Conservation (phyloP, 2,329 filamentous ascomycete species). For the Chaetothyriales sp. region DNA sequence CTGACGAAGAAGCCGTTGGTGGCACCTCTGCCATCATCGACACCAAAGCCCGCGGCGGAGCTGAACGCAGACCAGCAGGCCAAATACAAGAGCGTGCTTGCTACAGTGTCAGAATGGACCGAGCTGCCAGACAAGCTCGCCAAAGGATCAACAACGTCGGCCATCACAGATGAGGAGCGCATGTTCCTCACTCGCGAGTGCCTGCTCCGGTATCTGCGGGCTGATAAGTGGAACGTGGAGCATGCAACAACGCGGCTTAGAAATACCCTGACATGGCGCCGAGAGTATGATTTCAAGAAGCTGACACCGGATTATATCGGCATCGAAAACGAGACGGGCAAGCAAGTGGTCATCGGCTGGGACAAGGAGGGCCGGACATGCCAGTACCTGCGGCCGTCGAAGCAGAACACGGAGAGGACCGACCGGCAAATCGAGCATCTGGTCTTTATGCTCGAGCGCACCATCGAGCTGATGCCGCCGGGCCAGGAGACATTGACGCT, state of each 20-base stretch:
- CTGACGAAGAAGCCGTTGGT: conserved; percentile 42
- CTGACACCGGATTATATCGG: conserved; percentile 71
- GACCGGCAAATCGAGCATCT: conserved; percentile 84
- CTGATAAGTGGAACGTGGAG: conserved; percentile 72
- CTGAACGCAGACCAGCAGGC: conserved; percentile 62
- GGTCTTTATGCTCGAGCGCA: conserved; percentile 87
- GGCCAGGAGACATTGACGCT: conserved; percentile 76
- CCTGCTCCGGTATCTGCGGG: conserved; percentile 78
- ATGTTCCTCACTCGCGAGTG: conserved; percentile 89
- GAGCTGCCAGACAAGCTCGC: conserved; percentile 50
- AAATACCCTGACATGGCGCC: conserved; percentile 70
- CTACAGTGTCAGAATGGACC: conserved; percentile 54
- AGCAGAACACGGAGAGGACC: conserved; percentile 79
- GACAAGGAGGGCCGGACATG: conserved; percentile 77
- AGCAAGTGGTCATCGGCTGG: conserved; percentile 78
- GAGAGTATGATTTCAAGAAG: conserved; percentile 71
- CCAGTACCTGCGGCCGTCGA: conserved; percentile 74
- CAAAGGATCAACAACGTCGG: conserved; percentile 41
- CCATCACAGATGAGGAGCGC: conserved; percentile 63
- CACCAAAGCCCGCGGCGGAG: conserved; percentile 39
- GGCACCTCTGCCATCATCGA: conserved; percentile 42
- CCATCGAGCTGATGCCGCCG: conserved; percentile 72
- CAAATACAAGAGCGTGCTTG: conserved; percentile 69
- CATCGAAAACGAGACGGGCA: conserved; percentile 89
- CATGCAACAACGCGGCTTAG: conserved; percentile 67